Percentiles rank a stretch among this genome's conserved stretches.
phyloP scores from a whole-genome alignment of 345 rosid species.

The Salix viminalis region DNA sequence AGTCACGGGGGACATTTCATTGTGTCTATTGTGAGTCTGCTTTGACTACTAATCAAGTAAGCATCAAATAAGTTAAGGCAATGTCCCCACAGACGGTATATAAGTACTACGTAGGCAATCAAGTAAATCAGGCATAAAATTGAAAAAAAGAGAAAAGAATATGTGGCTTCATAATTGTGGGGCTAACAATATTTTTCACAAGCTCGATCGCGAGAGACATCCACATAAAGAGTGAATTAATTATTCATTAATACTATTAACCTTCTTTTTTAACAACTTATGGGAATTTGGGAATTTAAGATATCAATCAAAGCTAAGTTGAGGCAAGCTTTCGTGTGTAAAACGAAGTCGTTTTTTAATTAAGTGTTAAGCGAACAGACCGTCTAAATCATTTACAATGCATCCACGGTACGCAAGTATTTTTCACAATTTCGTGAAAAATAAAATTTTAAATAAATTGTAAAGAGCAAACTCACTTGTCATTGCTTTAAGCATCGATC shows the following conservation, averaged over 20 bases:
- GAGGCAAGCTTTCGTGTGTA: too few species aligned
- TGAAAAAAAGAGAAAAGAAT: neutral
- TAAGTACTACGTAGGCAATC: neutral
- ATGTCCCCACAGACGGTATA: neutral
- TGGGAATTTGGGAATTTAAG: neutral
- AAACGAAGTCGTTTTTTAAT: too few species aligned
- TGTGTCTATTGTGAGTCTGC: neutral
- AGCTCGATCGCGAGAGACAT: neutral
- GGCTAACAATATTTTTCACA: neutral
- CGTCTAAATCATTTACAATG: too few species aligned
- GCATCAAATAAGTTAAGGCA: neutral
- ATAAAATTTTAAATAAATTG: too few species aligned
- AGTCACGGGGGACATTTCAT: neutral
- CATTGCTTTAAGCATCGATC: too few species aligned
- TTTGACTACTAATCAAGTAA: neutral
- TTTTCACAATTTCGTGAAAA: too few species aligned
- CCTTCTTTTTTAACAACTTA: neutral
- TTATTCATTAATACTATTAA: neutral
- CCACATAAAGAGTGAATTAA: neutral
- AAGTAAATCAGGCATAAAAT: constrained; percentile 12
- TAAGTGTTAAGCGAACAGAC: too few species aligned
- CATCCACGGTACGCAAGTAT: too few species aligned
- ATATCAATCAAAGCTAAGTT: neutral
- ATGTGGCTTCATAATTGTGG: neutral
- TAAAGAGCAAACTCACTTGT: too few species aligned